A percentile compares a stretch with the other conserved stretches of the same genome.
phyloP scores from a whole-genome alignment of 371 early-diverging fungal species.

The Mycotypha africana region DNA sequence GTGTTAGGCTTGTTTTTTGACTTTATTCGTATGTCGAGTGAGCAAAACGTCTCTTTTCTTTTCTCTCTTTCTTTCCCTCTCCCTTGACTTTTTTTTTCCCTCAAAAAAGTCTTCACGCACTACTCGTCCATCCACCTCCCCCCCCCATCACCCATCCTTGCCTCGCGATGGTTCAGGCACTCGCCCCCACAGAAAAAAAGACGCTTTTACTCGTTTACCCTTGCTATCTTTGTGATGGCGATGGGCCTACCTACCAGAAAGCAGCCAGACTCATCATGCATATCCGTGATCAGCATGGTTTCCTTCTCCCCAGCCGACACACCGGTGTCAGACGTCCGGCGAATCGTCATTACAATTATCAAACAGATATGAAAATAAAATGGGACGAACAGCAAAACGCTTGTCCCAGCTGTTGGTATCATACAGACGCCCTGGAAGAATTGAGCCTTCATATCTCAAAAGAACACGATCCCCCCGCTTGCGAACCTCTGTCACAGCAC shows the following conservation, averaged over 20 bases:
- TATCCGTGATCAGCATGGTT: background rate
- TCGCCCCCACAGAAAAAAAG: background rate
- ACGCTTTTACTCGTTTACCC: background rate
- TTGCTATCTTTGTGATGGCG: background rate
- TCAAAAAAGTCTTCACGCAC: too few species aligned
- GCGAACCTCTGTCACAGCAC: too few species aligned
- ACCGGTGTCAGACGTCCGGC: background rate
- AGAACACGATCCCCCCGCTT: background rate
- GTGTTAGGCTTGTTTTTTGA: too few species aligned
- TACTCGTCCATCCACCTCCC: too few species aligned
- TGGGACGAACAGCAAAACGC: background rate
- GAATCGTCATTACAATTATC: background rate
- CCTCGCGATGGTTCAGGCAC: too few species aligned
- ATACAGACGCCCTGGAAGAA: background rate
- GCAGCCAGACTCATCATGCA: background rate
- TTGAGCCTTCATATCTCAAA: constrained; percentile 18
- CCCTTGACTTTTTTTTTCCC: too few species aligned
- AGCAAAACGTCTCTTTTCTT: too few species aligned
- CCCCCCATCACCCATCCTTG: too few species aligned
- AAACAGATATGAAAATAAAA: background rate
- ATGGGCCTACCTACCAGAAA: background rate
- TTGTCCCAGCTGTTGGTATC: constrained; percentile 3
- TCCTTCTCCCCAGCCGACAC: background rate
- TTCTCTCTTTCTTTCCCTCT: too few species aligned
- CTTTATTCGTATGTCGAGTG: too few species aligned